Base-by-base conservation (phyloP, 176 grass and related monocot genomes). In the Musa acuminata region DNA sequence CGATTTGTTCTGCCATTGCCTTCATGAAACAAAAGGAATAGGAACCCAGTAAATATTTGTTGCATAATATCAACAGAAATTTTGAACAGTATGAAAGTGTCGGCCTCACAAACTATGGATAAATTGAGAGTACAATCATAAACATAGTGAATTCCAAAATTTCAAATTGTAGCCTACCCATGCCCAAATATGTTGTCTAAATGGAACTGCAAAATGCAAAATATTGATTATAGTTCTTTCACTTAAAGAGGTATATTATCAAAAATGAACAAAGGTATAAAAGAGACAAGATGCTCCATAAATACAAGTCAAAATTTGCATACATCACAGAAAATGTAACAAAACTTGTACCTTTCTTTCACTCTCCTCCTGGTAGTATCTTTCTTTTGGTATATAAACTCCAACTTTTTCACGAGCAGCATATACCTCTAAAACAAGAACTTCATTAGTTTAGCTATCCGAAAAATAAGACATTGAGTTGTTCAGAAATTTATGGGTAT, bases 301-400 rank as follows among this genome's bases (percentile, higher is more conserved):
- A 63, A 51, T 35, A 8, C 22, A 76, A 70, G 80, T 35, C 1
- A 29, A 23, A 65, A 25, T 27, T 11, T 64, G 16, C 11, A 81
- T 58, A 49, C 53, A 74, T 53, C n/a, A 8, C 76, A 72, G 65
- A 49, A 49, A 73, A 48, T 17, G 43, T 65, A 77, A 67, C 55
- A 54, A 27, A 81, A 59, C 21, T 11, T 50, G n/a, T 91, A 99
- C 95, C 95, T 99, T 99, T 73, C 88, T 82, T 64, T 99, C 91
- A 67, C 78, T 90, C 81, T 99, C 91, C 75, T 99, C 91, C 58
- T 82, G 84, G 53, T 91, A 79, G 51, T 99, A 99, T 79, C 96
- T 85, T 13, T 99, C 96, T 66, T 95, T 99, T 8, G 96, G 96
- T 52, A 99, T 99, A 76, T 99, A 99, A 12, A 99, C 91, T 60